Evolutionary conservation across 1,284 basidiomycete genomes (phyloP).

Genomic region (Hemileccinum hortonii): DNA sequence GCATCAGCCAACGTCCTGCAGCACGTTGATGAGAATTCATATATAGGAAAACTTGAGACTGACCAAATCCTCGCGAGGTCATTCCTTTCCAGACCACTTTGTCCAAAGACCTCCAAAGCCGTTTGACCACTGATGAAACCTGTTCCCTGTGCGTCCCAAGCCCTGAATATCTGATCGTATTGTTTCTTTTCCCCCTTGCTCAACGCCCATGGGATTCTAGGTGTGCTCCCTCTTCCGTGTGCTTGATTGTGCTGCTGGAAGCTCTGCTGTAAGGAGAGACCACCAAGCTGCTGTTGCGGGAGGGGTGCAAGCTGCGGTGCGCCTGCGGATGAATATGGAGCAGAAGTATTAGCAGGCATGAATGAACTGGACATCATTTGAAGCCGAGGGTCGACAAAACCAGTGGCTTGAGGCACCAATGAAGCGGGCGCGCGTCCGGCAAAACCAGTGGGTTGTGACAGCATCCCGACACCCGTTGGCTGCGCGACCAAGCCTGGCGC

Average conservation of each 20-base stretch:
- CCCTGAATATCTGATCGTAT: conserved; percentile 95
- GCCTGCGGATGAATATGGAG: conserved; percentile 61
- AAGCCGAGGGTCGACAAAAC: conserved; percentile 80
- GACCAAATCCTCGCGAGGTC: conserved; percentile 95
- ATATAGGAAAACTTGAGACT: conserved; percentile 28
- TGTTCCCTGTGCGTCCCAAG: conserved; percentile 85
- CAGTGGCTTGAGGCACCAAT: conserved; percentile 77
- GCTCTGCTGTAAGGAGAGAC: conserved; percentile 65
- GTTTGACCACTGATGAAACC: conserved; percentile 89
- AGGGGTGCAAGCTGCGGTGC: conserved; percentile 65
- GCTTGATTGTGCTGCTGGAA: conserved; percentile 81
- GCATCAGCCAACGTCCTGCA: conserved; percentile 84
- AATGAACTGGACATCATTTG: conserved; percentile 85
- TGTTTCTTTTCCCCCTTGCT: conserved; percentile 93
- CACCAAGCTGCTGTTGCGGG: conserved; percentile 54
- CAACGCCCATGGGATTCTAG: conserved; percentile 86
- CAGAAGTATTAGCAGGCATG: conserved; percentile 71
- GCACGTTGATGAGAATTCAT: not conserved
- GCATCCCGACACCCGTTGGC: conserved; percentile 19
- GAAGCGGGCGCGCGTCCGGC: conserved; percentile 44
- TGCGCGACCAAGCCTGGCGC: conserved; percentile 10
- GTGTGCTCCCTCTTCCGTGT: conserved; percentile 61
- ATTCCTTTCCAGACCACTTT: conserved; percentile 86
- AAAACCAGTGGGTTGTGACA: conserved; percentile 44
- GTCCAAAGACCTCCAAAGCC: conserved; percentile 92